phyloP scores from a whole-genome alignment of 441 rosid species.

The Caryocar brasiliense region DNA sequence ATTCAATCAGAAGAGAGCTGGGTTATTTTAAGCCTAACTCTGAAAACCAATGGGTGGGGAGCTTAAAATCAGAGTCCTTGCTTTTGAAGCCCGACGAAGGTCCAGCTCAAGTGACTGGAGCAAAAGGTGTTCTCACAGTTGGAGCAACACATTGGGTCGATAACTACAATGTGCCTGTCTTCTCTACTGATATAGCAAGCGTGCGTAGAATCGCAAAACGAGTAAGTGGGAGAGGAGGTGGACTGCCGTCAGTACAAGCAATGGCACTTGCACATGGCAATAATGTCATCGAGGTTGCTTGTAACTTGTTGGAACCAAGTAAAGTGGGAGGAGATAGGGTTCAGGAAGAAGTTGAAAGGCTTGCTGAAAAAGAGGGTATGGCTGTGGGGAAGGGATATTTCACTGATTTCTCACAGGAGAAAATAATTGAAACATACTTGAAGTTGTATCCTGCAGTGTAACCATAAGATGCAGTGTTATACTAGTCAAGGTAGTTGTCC shows the following conservation, averaged over 20 bases:
- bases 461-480: slow-evolving; percentile 1
- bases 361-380: slow-evolving; percentile 48
- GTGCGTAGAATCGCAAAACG: slow-evolving; percentile 52
- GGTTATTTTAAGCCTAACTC: slow-evolving; percentile 77
- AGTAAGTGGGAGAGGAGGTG: slow-evolving; percentile 70
- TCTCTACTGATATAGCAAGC: slow-evolving; percentile 37
- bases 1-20: slow-evolving; percentile 71
- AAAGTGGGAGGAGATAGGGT: slow-evolving; percentile 61
- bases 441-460: slow-evolving; percentile 13
- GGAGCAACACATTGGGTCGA: slow-evolving; percentile 81
- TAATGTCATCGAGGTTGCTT: slow-evolving; percentile 65
- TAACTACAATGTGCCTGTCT: slow-evolving; percentile 68
- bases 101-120: slow-evolving; percentile 41
- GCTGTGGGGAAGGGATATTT: slow-evolving; percentile 66
- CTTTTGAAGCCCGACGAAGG: slow-evolving; percentile 60
- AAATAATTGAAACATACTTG: slow-evolving; percentile 39
- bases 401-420: slow-evolving; percentile 55
- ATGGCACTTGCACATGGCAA: slow-evolving; percentile 74
- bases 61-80: slow-evolving; percentile 32
- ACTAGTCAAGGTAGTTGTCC: not conserved
- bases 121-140: slow-evolving; percentile 52
- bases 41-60: slow-evolving; percentile 62
- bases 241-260: slow-evolving; percentile 71
- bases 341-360: slow-evolving; percentile 57
- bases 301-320: slow-evolving; percentile 70